Percentiles rank a stretch among this genome's conserved stretches.
Evolutionary conservation across 176 grass and related monocot species (phyloP).

Genomic region (Raddia distichophylla): DNA sequence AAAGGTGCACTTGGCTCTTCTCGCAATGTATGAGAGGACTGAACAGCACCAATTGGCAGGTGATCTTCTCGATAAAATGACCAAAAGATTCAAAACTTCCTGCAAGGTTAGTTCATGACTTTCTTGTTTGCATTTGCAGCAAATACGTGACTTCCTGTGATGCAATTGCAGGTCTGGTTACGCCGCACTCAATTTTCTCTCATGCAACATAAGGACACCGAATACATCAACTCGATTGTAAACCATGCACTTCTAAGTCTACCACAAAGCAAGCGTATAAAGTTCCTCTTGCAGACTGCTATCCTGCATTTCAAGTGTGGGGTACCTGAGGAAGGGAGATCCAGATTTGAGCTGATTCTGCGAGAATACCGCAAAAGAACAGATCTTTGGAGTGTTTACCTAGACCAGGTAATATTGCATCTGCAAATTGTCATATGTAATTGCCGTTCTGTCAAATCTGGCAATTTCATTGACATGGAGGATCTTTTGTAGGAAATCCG

Average conservation of each 20-base stretch:
- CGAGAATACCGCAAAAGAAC: slow-evolving; percentile 92
- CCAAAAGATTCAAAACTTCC: slow-evolving; percentile 86
- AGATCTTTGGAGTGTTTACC: slow-evolving; percentile 94
- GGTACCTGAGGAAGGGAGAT: slow-evolving; percentile 78
- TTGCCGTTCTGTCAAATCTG: neutral
- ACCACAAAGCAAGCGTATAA: slow-evolving; percentile 82
- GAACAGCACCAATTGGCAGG: slow-evolving; percentile 69
- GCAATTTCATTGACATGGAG: slow-evolving; percentile 1
- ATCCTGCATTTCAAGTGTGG: slow-evolving; percentile 88
- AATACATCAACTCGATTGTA: slow-evolving; percentile 59
- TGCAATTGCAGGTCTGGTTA: slow-evolving; percentile 79
- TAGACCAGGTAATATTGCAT: slow-evolving; percentile 78
- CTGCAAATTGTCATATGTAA: slow-evolving; percentile 29
- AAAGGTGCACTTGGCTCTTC: slow-evolving; percentile 80
- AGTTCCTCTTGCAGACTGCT: slow-evolving; percentile 79
- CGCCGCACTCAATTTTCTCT: slow-evolving; percentile 62
- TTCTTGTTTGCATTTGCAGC: slow-evolving; percentile 18
- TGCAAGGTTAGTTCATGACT: slow-evolving; percentile 71
- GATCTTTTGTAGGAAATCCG: slow-evolving; percentile 67
- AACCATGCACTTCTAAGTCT: slow-evolving; percentile 87
- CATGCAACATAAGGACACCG: slow-evolving; percentile 68
- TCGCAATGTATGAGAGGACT: slow-evolving; percentile 86
- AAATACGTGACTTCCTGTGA: slow-evolving; percentile 28
- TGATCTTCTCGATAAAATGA: slow-evolving; percentile 90
- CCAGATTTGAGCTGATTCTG: slow-evolving; percentile 88